Conservation (phyloP, 2,329 filamentous ascomycete genomes). For the Cryoendolithus antarcticus region DNA sequence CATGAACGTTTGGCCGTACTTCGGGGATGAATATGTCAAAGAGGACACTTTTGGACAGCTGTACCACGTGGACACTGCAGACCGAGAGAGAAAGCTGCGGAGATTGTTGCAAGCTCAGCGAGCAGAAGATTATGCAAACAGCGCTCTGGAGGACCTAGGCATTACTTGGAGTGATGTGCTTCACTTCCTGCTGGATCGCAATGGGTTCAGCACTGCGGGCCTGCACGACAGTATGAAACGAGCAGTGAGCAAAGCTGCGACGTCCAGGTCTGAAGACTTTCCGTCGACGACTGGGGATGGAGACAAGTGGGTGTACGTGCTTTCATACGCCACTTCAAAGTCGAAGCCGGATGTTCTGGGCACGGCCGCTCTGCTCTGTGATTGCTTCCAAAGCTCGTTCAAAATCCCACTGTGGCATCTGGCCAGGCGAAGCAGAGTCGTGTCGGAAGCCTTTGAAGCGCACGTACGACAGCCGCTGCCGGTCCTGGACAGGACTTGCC, state of each 20-base stretch:
- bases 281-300: constrained; percentile 3
- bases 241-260: background rate
- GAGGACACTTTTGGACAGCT: constrained; percentile 15
- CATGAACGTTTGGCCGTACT: constrained; percentile 30
- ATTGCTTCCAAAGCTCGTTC: constrained; percentile 23
- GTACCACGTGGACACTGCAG: constrained; percentile 19
- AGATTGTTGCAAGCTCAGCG: constrained; percentile 25
- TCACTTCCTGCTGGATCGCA: constrained; percentile 26
- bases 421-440: constrained; percentile 17
- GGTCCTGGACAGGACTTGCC: constrained; percentile 11
- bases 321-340: constrained; percentile 2
- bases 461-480: background rate
- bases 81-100: constrained; percentile 20
- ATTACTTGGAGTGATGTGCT: constrained; percentile 27
- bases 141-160: constrained; percentile 24
- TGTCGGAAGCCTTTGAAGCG: background rate
- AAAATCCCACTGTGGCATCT: constrained; percentile 31
- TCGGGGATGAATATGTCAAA: constrained; percentile 24
- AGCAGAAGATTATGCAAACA: constrained; percentile 23
- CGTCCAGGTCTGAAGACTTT: constrained; percentile 18
- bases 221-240: constrained; percentile 6
- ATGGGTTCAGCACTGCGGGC: constrained; percentile 3
- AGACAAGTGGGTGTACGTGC: too few species aligned
- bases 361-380: constrained; percentile 25
- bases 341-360: constrained; percentile 15